phyloP scores from a whole-genome alignment of 768 basidiomycete species.

The Leccinellum albellum region DNA sequence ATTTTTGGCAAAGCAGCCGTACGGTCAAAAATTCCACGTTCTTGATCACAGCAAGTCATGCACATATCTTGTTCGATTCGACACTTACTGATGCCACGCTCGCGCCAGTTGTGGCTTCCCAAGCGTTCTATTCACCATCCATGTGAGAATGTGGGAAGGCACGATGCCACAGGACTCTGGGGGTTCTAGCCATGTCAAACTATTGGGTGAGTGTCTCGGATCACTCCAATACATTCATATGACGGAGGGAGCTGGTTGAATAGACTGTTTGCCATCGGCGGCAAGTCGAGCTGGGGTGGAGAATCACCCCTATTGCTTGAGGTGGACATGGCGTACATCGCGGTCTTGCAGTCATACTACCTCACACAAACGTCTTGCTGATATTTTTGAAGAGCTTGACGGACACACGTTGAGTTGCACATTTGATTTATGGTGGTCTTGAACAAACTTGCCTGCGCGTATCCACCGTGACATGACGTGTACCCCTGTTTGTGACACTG shows the following conservation, averaged over 20 bases:
- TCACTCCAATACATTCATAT: slow-evolving; percentile 25
- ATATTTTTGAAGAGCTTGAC: slow-evolving; percentile 20
- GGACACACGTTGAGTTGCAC: slow-evolving; percentile 30
- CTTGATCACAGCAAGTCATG: slow-evolving; percentile 22
- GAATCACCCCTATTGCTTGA: slow-evolving; percentile 7
- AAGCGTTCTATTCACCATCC: slow-evolving; percentile 12
- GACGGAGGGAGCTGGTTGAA: slow-evolving; percentile 13
- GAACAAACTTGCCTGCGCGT: slow-evolving; percentile 28
- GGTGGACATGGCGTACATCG: not conserved
- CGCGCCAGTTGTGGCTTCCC: slow-evolving; percentile 12
- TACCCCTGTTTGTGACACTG: slow-evolving; percentile 27
- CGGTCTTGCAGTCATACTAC: slow-evolving; percentile 13
- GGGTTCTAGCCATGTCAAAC: slow-evolving; percentile 11
- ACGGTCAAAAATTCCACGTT: slow-evolving; percentile 26
- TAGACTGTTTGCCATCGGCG: not conserved
- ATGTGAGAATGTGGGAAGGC: not conserved
- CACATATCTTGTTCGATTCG: slow-evolving; percentile 15
- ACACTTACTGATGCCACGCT: slow-evolving; percentile 21
- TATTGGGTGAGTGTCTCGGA: slow-evolving; percentile 29
- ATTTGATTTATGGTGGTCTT: slow-evolving; percentile 23
- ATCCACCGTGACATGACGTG: slow-evolving; percentile 24
- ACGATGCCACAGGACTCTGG: not conserved
- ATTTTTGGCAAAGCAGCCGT: slow-evolving; percentile 10
- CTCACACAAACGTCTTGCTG: slow-evolving; percentile 28
- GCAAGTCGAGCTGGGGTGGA: not conserved